Evolutionary conservation across 139 green algal genomes (phyloP), one percentile per base, ranked within the genome.

Genomic region (Trebouxia sp.): DNA sequence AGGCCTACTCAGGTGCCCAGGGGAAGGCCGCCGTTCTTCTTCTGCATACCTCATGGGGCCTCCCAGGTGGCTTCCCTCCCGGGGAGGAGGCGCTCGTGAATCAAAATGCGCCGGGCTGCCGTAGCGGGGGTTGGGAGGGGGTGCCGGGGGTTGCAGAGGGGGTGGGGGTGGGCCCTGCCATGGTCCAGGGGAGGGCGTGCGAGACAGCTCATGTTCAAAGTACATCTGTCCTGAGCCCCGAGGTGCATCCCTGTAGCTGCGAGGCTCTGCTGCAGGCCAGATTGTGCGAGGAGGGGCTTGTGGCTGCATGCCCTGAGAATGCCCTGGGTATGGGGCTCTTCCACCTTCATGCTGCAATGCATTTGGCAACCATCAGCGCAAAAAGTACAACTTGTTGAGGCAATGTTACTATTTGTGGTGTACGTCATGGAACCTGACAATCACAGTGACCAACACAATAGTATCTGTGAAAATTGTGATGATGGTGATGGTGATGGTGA

Each of bases 71-170:
- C 14, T 14, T 30, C 32, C 35, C 5, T 72, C 62, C 20, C 62
- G 42, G 14, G 62, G 62, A 32, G 11, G 14, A 14, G 32, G 62
- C 4, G 62, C 62, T 35, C 42, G n/a, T 35, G 62, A 35, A 35
- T 72, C 62, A 72, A 72, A 72, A 43, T 72, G 62, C 3, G 62
- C 62, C 28, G 62, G 62, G 62, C 62, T 72, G 62, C 62, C 62
- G 28, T 72, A 72, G 15, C 35, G 62, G 35, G 62, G 10, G 35
- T 32, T 17, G 14, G 37, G 62, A 15, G 42, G 62, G 35, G 62
- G 6, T 45, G 10, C 62, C 32, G 32, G 62, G 15, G 55, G 6
- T 26, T 37, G 55, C 22, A 30, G 55, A 6, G 35, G 28, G 32
- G 32, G 32, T 28, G 32, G 32, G 32, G 62, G 32, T 32, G 62